Percentiles rank a stretch among this genome's conserved stretches.
Conservation (phyloP, 1,284 basidiomycete genomes). For the Cryptococcus sp. region DNA sequence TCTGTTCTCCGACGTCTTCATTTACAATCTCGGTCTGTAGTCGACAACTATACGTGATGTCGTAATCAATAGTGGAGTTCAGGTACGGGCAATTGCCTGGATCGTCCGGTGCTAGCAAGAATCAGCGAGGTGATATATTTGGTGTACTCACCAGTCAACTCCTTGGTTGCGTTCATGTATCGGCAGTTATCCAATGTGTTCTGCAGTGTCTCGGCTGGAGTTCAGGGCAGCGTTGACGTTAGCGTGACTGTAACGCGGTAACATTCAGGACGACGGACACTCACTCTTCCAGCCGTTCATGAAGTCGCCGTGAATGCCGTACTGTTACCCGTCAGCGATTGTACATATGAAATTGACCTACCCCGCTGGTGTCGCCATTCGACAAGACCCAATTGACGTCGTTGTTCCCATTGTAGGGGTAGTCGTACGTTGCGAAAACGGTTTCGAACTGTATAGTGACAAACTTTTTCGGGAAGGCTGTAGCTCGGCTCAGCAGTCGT, state of each 20-base stretch:
- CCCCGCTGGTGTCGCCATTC: constrained; percentile 26
- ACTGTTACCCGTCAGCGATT: constrained; percentile 1
- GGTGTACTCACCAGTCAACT: constrained; percentile 10
- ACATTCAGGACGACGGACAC: no score
- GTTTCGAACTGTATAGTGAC: constrained; percentile 31
- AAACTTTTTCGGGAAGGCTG: constrained; percentile 28
- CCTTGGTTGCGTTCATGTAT: constrained; percentile 28
- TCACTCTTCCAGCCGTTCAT: constrained; percentile 31
- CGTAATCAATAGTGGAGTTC: constrained; percentile 18
- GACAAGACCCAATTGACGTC: constrained; percentile 23
- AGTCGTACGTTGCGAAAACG: constrained; percentile 20
- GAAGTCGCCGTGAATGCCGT: constrained; percentile 30
- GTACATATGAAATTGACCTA: not conserved
- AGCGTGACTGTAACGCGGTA: no score
- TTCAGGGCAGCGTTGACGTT: not conserved
- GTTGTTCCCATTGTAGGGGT: constrained; percentile 23
- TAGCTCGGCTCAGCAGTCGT: not conserved
- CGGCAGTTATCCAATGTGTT: constrained; percentile 26
- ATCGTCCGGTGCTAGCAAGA: constrained; percentile 5
- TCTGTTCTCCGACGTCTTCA: constrained; percentile 21
- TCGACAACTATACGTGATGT: constrained; percentile 20
- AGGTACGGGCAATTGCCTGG: constrained; percentile 26
- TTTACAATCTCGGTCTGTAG: constrained; percentile 26
- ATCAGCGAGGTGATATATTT: not conserved
- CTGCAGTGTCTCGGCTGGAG: constrained; percentile 17